Percentiles rank a stretch among this genome's conserved stretches.
Evolutionary conservation across 1,284 basidiomycete species (phyloP).

Genomic region (Cryptococcus jaspeensis): DNA sequence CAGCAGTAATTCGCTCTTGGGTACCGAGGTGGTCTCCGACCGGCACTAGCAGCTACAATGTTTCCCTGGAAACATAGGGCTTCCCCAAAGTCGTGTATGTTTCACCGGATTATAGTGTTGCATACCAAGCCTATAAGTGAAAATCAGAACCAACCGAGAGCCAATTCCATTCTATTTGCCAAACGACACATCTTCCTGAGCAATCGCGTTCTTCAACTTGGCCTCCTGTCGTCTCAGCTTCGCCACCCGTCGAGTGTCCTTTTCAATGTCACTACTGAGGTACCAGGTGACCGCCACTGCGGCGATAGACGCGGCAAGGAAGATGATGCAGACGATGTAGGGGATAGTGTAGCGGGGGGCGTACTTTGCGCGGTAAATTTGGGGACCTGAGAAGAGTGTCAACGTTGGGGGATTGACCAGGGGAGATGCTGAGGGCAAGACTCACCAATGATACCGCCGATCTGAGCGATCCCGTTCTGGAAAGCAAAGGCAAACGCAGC

Average conservation of each 20-base stretch:
- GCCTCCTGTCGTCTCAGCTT: slow-evolving; percentile 8
- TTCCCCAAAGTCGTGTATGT: no score
- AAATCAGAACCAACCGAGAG: no score
- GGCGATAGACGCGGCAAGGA: slow-evolving; percentile 5
- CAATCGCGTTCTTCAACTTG: slow-evolving; percentile 6
- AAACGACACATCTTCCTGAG: slow-evolving; percentile 7
- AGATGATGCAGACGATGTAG: slow-evolving; percentile 14
- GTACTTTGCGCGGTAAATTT: slow-evolving; percentile 4
- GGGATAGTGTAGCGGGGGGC: slow-evolving; percentile 9
- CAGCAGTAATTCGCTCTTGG: no score
- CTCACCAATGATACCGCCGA: slow-evolving; percentile 8
- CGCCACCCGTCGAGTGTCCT: slow-evolving; percentile 14
- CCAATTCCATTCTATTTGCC: neutral
- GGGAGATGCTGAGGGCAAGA: neutral
- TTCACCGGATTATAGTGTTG: no score
- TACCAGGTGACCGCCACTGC: slow-evolving; percentile 13
- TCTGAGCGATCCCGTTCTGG: slow-evolving; percentile 15
- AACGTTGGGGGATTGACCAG: slow-evolving; percentile 8
- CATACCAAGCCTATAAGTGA: no score
- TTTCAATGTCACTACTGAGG: slow-evolving; percentile 6
- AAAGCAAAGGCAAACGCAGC: slow-evolving; percentile 22
- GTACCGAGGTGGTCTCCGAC: no score
- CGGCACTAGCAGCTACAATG: no score
- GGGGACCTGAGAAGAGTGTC: neutral
- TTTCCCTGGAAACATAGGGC: no score